Percentiles rank a stretch among this genome's conserved stretches.
Evolutionary conservation across 495 filamentous ascomycete species (phyloP).

Genomic region (Talaromyces ruber): DNA sequence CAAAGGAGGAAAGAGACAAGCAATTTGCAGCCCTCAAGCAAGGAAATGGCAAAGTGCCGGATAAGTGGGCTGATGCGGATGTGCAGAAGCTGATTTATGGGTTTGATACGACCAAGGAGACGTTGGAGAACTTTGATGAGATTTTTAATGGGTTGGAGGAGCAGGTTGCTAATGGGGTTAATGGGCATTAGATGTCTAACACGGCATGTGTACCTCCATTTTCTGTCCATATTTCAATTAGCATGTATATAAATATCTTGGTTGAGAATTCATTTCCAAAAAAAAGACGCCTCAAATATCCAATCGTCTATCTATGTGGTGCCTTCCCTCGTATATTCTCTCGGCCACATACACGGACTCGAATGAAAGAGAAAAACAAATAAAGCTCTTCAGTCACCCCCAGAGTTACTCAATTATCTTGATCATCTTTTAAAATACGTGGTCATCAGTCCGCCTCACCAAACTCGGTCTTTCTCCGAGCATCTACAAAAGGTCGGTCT

Average conservation of each 20-base stretch:
- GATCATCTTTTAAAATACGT: not conserved
- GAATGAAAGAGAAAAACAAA: not conserved
- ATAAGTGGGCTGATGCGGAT: slow-evolving; percentile 77
- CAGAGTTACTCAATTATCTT: not conserved
- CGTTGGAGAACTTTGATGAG: slow-evolving; percentile 52
- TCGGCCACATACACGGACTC: not conserved
- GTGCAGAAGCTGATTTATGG: slow-evolving; percentile 73
- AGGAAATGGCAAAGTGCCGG: slow-evolving; percentile 53
- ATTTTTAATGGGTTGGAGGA: slow-evolving; percentile 26
- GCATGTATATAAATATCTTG: not conserved
- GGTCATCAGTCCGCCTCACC: not conserved
- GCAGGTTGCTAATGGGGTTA: not conserved
- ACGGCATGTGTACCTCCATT: not conserved
- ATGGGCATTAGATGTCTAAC: not conserved
- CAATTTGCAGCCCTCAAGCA: slow-evolving; percentile 55
- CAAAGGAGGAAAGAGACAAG: slow-evolving; percentile 67
- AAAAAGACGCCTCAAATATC: not conserved
- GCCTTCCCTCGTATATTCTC: not conserved
- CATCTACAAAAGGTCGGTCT: not conserved
- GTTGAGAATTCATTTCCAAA: not conserved
- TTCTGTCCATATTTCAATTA: not conserved
- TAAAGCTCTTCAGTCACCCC: not conserved
- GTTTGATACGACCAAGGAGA: slow-evolving; percentile 54
- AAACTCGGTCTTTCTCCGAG: slow-evolving; percentile 5
- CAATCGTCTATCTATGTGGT: not conserved